phyloP scores from a whole-genome alignment of 208 protist species.

The Balamuthia mandrillaris region DNA sequence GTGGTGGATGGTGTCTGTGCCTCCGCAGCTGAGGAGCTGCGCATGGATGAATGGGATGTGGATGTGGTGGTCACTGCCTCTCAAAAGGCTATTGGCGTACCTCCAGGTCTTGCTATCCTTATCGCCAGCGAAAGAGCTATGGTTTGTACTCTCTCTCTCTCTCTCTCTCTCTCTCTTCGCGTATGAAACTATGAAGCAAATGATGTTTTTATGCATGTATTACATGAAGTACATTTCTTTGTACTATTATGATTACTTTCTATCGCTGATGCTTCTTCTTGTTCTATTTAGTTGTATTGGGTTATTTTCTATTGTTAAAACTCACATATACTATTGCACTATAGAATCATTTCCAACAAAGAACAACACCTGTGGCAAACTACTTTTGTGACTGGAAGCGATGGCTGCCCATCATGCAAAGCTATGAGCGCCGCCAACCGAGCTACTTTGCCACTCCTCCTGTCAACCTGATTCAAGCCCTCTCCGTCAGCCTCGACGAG shows the following conservation, averaged over 20 bases:
- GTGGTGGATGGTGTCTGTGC: slow-evolving; percentile 43
- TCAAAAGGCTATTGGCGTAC: slow-evolving; percentile 39
- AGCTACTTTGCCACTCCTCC: slow-evolving; percentile 45
- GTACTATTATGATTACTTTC: too few relatives aligned
- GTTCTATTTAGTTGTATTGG: not conserved
- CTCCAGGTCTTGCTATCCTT: slow-evolving; percentile 24
- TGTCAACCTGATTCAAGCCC: slow-evolving; percentile 32
- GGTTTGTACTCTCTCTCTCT: not conserved
- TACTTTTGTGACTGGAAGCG: slow-evolving; percentile 31
- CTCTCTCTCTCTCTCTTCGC: not conserved
- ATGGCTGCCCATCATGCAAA: slow-evolving; percentile 47
- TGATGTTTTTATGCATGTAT: not conserved
- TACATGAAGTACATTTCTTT: too few relatives aligned
- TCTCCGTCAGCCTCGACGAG: not conserved
- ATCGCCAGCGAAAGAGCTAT: slow-evolving; percentile 13
- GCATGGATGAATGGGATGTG: slow-evolving; percentile 46
- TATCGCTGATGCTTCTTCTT: too few relatives aligned
- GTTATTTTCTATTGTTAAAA: not conserved
- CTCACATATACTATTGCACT: not conserved
- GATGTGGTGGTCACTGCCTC: slow-evolving; percentile 36
- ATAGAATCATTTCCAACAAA: not conserved
- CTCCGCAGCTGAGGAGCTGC: slow-evolving; percentile 22
- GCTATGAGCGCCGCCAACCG: slow-evolving; percentile 28
- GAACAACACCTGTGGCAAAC: not conserved
- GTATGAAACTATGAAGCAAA: not conserved